Evolutionary conservation across 495 filamentous ascomycete species (phyloP), one percentile per base, ranked within the genome.

Genomic region (Tuber umbilicatum): DNA sequence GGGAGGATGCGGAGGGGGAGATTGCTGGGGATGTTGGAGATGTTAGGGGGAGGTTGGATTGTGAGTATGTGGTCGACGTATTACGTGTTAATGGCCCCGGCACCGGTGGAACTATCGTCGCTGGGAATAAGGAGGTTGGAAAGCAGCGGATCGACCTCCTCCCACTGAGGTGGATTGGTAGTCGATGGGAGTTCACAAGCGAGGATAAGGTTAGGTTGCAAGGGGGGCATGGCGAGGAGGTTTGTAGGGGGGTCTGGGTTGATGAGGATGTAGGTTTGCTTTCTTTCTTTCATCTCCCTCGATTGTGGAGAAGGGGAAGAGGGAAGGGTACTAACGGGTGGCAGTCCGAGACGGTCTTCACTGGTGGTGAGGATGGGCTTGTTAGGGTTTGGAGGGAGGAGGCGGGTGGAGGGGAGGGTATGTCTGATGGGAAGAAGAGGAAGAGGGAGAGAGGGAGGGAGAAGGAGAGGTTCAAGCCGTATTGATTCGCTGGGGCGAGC

Each of bases 1-100:
- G 85, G 50, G 64, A 83, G 71, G 37, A 82, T 77, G 41, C 79
- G 41, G 42, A 83, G 73, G 75, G 78, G 43, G 23, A 77, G 70
- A 72, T 12, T 12, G 87, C 90, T 69, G 64, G 75, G 16, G 70
- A 45, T 27, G 72, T 94, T 70, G 93, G 93, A 6, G 93, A 97
- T 84, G 85, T 97, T 79, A 86, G 95, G 74, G 84, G 88, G 73
- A 82, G 84, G 69, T 84, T 97, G 40, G 86, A 85, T 23, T 94
- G 92, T 78, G 92, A 95, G 84, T 99, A 99, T 83, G 86, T 94
- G 5, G 89, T 91, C 42, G 90, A 94, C 83, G 84, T 97, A 38
- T 84, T 89, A 64, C 87, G 89, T n/a, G 84, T 83, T n/a, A 86
- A 86, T 7, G 86, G 86, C n/a, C 35, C 27, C 35, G 55, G 55